These are phyloP conservation scores for Lachancea lanzarotensis DNA, from an alignment of 805 yeast genomes.

Conservation along the genomic window DNA sequence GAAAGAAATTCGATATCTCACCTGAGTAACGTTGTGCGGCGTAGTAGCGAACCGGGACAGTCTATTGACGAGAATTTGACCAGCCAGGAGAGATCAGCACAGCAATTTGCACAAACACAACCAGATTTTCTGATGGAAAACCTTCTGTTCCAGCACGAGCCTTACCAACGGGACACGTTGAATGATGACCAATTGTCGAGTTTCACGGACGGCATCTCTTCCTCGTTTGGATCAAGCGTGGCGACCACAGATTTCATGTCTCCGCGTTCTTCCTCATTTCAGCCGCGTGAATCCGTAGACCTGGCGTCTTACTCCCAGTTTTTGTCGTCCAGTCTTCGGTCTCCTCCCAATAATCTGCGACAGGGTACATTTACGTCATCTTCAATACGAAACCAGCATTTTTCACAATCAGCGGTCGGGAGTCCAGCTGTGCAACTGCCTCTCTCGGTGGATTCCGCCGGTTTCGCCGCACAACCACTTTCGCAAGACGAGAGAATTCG, in stretches of 20 bases:
- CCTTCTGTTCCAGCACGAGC: slow-evolving; percentile 4
- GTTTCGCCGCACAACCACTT: slow-evolving; percentile 11
- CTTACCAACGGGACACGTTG: background rate
- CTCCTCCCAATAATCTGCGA: slow-evolving; percentile 32
- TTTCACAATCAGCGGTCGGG: slow-evolving; percentile 31
- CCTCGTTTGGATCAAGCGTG: slow-evolving; percentile 28
- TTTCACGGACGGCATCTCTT: slow-evolving; percentile 27
- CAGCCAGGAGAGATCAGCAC: background rate
- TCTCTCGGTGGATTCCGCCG: background rate
- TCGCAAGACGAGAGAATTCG: slow-evolving; percentile 58
- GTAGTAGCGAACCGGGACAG: background rate
- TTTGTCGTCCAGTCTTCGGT: slow-evolving; percentile 21
- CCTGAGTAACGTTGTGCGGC: background rate
- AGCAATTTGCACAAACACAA: background rate
- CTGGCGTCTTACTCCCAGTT: slow-evolving; percentile 12
- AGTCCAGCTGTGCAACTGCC: slow-evolving; percentile 18
- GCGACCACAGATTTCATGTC: slow-evolving; percentile 21
- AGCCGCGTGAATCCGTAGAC: slow-evolving; percentile 15
- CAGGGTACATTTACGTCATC: slow-evolving; percentile 26
- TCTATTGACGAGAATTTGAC: slow-evolving; percentile 10
- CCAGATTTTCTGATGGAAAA: slow-evolving; percentile 3
- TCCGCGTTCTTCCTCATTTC: slow-evolving; percentile 25
- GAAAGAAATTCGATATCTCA: background rate
- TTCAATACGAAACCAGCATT: slow-evolving; percentile 25
- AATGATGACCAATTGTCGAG: slow-evolving; percentile 19